Conservation (phyloP, 371 early-diverging fungal genomes). For the Capillidium heterosporum region DNA sequence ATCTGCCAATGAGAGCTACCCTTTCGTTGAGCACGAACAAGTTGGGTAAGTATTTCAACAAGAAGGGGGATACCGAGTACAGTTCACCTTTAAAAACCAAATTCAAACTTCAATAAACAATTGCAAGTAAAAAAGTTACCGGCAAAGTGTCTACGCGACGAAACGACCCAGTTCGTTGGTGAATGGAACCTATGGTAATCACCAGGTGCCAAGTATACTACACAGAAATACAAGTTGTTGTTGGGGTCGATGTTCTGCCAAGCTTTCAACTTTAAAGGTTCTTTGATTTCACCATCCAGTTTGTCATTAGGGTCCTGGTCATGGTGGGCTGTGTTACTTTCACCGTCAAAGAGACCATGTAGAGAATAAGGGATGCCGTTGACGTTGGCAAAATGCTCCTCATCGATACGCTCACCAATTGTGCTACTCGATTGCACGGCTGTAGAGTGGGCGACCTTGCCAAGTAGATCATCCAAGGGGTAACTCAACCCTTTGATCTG, state of each 20-base stretch:
- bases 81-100: slow-evolving; percentile 53
- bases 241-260: slow-evolving; percentile 18
- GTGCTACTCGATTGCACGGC: slow-evolving; percentile 7
- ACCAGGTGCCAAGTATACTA: slow-evolving; percentile 91
- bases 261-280: not conserved
- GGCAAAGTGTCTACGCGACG: slow-evolving; percentile 71
- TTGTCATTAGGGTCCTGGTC: slow-evolving; percentile 8
- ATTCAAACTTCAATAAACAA: not conserved
- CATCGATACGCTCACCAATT: slow-evolving; percentile 25
- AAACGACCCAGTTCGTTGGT: slow-evolving; percentile 83
- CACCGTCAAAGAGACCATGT: slow-evolving; percentile 52
- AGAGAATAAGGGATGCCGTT: slow-evolving; percentile 84
- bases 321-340: slow-evolving; percentile 11
- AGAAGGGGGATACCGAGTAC: slow-evolving; percentile 81
- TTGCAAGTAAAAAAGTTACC: slow-evolving; percentile 15
- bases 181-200: slow-evolving; percentile 98
- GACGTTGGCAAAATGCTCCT: slow-evolving; percentile 63
- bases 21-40: slow-evolving; percentile 93
- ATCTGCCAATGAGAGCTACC: slow-evolving; percentile 74
- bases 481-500: slow-evolving; percentile 90
- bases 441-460: slow-evolving; percentile 13
- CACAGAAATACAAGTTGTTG: slow-evolving; percentile 63
- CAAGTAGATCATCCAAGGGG: slow-evolving; percentile 69
- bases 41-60: slow-evolving; percentile 59
- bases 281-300: not conserved